Base-by-base conservation (phyloP, 192 early-diverging fungal species). In the Geranomyces michiganensis region DNA sequence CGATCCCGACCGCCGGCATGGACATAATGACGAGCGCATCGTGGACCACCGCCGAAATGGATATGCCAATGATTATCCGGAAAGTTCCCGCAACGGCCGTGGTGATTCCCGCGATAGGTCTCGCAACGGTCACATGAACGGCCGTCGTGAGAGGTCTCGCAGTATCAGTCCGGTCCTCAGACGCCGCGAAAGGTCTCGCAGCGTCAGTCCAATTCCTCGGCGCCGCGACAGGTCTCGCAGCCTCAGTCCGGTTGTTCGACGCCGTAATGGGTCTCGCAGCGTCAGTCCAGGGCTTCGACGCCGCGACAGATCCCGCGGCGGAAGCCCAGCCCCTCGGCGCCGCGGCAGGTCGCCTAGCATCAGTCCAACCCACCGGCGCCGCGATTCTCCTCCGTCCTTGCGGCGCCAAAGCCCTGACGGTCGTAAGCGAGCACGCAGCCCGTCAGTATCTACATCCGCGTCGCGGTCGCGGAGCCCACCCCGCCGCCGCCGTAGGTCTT, bases 171-270 rank as follows among this genome's bases (percentile, higher is more conserved):
- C 10, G 46, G 19, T 47, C 10, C 19, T 4, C 19, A n/a, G 51
- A 53, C 51, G 51, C 51, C 19, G n/a, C 51, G 24, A 53, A 26
- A 26, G 51, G n/a, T 41, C 36, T 10, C 36, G 10, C 3, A 41
- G 36, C 36, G 36, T 41, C 10, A 41, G 36, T 41, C 36, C 36
- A 41, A 10, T 10, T 15, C 6, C 51, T 17, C 24, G n/a, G n/a
- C 19, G 51, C 51, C 51, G 51, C 51, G 51, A 53, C 51, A n/a
- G 51, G 24, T 53, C 51, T 17, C 51, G 51, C 3, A 53, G 51
- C 51, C 3, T 24, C 19, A 53, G 6, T 41, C 19, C 19, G 3
- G 24, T 53, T 7, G 4, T 4, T 7, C 51, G 51, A 15, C 51
- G 51, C 51, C 19, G n/a, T 17, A 15, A 53, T 6, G 15, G 51